A percentile compares a stretch with the other conserved stretches of the same genome.
phyloP scores from a whole-genome alignment of 2,329 filamentous ascomycete species.

The Fusarium concolor region DNA sequence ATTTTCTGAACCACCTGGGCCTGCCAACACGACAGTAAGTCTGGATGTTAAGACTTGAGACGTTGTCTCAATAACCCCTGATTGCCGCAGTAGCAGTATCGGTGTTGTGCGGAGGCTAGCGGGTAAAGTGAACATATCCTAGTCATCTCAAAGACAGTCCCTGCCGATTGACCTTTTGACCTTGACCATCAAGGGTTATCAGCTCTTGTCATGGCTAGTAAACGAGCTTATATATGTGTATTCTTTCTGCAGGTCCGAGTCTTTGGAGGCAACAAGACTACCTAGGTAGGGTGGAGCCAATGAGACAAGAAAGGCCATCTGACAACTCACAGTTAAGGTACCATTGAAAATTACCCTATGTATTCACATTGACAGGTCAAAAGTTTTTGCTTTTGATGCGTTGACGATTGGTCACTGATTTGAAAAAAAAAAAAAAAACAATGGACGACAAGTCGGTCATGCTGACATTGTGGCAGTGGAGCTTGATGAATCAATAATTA shows the following conservation, averaged over 20 bases:
- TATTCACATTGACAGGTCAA: slow-evolving; percentile 1
- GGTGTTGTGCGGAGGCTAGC: slow-evolving; percentile 10
- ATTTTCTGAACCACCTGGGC: not conserved
- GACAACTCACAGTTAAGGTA: slow-evolving; percentile 3
- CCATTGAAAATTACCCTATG: slow-evolving; percentile 1
- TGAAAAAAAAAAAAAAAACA: not conserved
- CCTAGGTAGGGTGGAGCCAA: slow-evolving; percentile 6
- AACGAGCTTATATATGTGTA: not conserved
- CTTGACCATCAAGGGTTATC: not conserved
- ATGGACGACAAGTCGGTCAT: not conserved
- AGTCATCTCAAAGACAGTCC: not conserved
- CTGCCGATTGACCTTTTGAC: not conserved
- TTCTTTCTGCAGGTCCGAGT: slow-evolving; percentile 20
- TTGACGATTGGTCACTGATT: slow-evolving; percentile 6
- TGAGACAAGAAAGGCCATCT: slow-evolving; percentile 2
- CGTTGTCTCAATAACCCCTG: slow-evolving; percentile 10
- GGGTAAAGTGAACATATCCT: not conserved
- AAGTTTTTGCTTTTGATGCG: slow-evolving; percentile 24
- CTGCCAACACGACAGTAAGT: not conserved
- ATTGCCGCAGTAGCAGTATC: not conserved
- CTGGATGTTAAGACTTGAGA: slow-evolving; percentile 8
- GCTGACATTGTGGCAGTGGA: not conserved
- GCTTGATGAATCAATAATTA: not conserved
- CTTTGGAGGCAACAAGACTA: not conserved
- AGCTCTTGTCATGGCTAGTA: not conserved